phyloP scores from a whole-genome alignment of 805 yeast species.

The Cyberlindnera sargentensis region DNA sequence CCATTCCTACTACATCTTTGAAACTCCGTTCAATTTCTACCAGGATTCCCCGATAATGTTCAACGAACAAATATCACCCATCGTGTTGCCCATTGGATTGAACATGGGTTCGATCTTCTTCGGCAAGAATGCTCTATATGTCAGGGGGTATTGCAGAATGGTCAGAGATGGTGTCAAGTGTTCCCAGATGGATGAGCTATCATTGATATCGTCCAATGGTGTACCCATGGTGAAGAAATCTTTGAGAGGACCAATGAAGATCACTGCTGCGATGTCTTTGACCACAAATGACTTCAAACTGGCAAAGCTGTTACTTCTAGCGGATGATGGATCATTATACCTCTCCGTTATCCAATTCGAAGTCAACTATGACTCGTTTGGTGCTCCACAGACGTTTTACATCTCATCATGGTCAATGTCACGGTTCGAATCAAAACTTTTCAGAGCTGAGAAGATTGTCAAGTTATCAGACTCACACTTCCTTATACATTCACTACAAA shows the following conservation, averaged over 20 bases:
- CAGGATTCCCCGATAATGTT: constrained; percentile 1
- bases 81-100: constrained; percentile 2
- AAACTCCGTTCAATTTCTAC: background rate
- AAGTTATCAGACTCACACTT: constrained; percentile 4
- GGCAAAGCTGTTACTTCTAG: constrained; percentile 4
- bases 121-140: constrained; percentile 11
- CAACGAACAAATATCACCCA: constrained; percentile 10
- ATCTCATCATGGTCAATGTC: constrained; percentile 8
- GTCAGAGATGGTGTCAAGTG: background rate
- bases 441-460: constrained; percentile 2
- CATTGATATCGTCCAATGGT: background rate
- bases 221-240: constrained; percentile 3
- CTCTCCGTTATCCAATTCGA: constrained; percentile 3
- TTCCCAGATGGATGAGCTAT: background rate
- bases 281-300: background rate
- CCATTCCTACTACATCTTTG: constrained; percentile 6
- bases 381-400: constrained; percentile 4
- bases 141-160: constrained; percentile 3
- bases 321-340: constrained; percentile 5
- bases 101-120: constrained; percentile 10
- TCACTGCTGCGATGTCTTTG: constrained; percentile 4
- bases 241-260: constrained; percentile 2
- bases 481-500: constrained; percentile 4
- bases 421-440: constrained; percentile 2
- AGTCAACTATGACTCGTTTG: constrained; percentile 3